A percentile compares a stretch with the other conserved stretches of the same genome.
phyloP scores from a whole-genome alignment of 768 basidiomycete species.

The Royoungia palumana region DNA sequence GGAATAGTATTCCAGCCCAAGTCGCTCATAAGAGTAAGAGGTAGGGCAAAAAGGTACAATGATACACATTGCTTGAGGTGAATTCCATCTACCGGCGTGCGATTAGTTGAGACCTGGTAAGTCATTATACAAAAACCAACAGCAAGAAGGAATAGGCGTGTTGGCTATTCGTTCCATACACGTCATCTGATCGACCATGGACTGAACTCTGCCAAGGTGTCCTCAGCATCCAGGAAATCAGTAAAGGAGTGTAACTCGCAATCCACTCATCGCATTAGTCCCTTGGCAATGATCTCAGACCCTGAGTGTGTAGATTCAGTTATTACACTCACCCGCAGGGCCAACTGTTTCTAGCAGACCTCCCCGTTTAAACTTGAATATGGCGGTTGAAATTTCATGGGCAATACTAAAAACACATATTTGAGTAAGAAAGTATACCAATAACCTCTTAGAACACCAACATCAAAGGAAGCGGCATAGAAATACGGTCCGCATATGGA shows the following conservation, averaged over 20 bases:
- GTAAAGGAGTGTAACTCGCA: slow-evolving; percentile 40
- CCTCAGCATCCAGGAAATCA: slow-evolving; percentile 5
- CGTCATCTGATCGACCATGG: slow-evolving; percentile 82
- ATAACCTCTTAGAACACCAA: slow-evolving; percentile 32
- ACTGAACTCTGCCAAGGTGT: slow-evolving; percentile 54
- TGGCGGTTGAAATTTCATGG: slow-evolving; percentile 66
- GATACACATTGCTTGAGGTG: slow-evolving; percentile 96
- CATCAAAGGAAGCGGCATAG: slow-evolving; percentile 81
- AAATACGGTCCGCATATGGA: slow-evolving; percentile 52
- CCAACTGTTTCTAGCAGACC: slow-evolving; percentile 88
- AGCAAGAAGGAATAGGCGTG: slow-evolving; percentile 77
- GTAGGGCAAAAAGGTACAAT: slow-evolving; percentile 86
- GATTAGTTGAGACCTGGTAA: slow-evolving; percentile 9
- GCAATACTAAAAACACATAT: slow-evolving; percentile 53
- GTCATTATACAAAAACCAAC: slow-evolving; percentile 36
- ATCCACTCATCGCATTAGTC: slow-evolving; percentile 68
- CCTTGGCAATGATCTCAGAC: slow-evolving; percentile 39
- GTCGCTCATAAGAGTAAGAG: slow-evolving; percentile 79
- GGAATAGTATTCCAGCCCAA: slow-evolving; percentile 82
- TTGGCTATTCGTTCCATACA: slow-evolving; percentile 90
- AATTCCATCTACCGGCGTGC: slow-evolving; percentile 60
- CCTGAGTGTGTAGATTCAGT: background rate
- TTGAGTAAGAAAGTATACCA: background rate
- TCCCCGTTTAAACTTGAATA: slow-evolving; percentile 75
- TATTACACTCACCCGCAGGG: slow-evolving; percentile 60